Conservation (phyloP, 805 yeast genomes). For the Saccharomyces jurei region DNA sequence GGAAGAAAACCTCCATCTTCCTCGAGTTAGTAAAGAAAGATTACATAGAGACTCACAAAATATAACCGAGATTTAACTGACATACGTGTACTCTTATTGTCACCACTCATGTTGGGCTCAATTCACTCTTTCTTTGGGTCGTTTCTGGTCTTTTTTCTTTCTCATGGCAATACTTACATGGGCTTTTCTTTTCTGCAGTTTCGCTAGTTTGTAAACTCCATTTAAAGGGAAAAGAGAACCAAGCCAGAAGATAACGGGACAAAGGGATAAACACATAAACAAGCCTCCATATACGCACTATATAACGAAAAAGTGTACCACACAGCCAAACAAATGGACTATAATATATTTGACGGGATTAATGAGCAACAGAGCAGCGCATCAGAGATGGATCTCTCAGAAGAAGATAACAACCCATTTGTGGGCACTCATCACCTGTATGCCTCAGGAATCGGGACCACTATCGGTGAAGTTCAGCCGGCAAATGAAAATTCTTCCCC, state of each 20-base stretch:
- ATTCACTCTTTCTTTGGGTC: neutral
- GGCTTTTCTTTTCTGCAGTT: neutral
- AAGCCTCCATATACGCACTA: neutral
- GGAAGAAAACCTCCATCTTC: neutral
- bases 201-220: neutral
- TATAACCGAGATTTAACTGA: neutral
- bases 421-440: conserved; percentile 32
- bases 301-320: neutral
- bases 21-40: neutral
- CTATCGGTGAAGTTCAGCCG: conserved; percentile 1
- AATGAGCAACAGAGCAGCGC: neutral
- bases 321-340: neutral
- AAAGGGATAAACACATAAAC: neutral
- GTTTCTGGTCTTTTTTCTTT: neutral
- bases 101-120: neutral
- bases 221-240: neutral
- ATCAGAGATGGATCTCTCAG: conserved; percentile 5
- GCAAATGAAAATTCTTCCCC: neutral
- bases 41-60: neutral
- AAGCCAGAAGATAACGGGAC: neutral
- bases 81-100: neutral
- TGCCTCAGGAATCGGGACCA: conserved; percentile 32
- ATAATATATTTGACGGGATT: neutral
- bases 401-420: conserved; percentile 35
- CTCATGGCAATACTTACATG: neutral